phyloP scores from a whole-genome alignment of 371 early-diverging fungal genomes.

The Sporodiniella umbellata region DNA sequence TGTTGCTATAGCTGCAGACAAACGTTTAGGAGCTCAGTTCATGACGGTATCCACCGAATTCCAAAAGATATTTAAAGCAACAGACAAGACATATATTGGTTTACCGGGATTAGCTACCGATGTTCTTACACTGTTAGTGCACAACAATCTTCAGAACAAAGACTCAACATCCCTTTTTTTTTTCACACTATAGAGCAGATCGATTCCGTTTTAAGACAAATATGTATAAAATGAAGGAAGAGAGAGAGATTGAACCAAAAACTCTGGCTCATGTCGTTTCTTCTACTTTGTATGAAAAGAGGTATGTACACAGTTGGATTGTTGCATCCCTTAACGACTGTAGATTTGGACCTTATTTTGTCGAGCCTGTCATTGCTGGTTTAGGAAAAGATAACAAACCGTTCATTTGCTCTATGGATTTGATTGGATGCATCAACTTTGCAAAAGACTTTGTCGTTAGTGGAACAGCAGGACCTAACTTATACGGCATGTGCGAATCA shows the following conservation, averaged over 20 bases:
- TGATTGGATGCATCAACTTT: slow-evolving; percentile 96
- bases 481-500: slow-evolving; percentile 98
- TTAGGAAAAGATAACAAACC: slow-evolving; percentile 89
- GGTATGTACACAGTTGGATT: slow-evolving; percentile 43
- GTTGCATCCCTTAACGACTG: not conserved
- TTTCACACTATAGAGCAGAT: slow-evolving; percentile 71
- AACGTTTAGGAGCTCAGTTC: slow-evolving; percentile 88
- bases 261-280: slow-evolving; percentile 96
- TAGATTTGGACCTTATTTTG: slow-evolving; percentile 97
- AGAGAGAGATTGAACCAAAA: slow-evolving; percentile 95
- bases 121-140: slow-evolving; percentile 86
- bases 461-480: slow-evolving; percentile 90
- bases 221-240: slow-evolving; percentile 96
- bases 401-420: slow-evolving; percentile 96
- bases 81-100: slow-evolving; percentile 87
- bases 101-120: slow-evolving; percentile 98
- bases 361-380: slow-evolving; percentile 96
- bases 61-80: slow-evolving; percentile 90
- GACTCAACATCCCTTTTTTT: not conserved
- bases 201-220: slow-evolving; percentile 93
- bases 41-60: slow-evolving; percentile 94
- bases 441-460: slow-evolving; percentile 96
- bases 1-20: slow-evolving; percentile 98
- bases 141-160: not conserved
- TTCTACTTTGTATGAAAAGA: slow-evolving; percentile 94